Percentiles rank a stretch among this genome's conserved stretches.
These are phyloP conservation scores for Rhinocladiella mackenziei DNA, from an alignment of 2,329 filamentous ascomycete species.

Conservation along the genomic window DNA sequence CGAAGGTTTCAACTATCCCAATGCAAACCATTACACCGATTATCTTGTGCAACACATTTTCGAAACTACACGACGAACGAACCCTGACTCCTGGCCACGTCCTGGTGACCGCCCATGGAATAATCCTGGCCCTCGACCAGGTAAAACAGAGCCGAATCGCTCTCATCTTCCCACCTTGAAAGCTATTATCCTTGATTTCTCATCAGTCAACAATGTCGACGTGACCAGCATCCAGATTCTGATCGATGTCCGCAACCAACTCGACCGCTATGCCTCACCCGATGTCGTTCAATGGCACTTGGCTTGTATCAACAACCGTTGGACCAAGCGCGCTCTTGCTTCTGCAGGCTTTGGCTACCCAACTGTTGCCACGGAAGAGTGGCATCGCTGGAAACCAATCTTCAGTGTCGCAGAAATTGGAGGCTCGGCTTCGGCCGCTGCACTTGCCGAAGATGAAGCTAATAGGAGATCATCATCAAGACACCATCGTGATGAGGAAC, in stretches of 20 bases:
- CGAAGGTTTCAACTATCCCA: slow-evolving; percentile 95
- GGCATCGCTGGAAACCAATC: slow-evolving; percentile 83
- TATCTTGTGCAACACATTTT: slow-evolving; percentile 67
- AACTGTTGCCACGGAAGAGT: slow-evolving; percentile 49
- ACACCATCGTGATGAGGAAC: slow-evolving; percentile 31
- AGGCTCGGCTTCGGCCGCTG: slow-evolving; percentile 65
- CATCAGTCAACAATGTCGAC: slow-evolving; percentile 88
- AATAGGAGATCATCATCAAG: slow-evolving; percentile 41
- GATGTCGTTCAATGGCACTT: slow-evolving; percentile 91
- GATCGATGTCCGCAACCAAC: slow-evolving; percentile 90
- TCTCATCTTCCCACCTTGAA: slow-evolving; percentile 65
- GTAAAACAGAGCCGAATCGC: slow-evolving; percentile 48
- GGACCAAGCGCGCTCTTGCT: slow-evolving; percentile 87
- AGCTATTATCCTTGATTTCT: slow-evolving; percentile 92
- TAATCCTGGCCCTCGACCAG: slow-evolving; percentile 70
- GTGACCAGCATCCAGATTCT: slow-evolving; percentile 87
- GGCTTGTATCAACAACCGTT: slow-evolving; percentile 86
- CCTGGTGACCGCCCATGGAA: slow-evolving; percentile 89
- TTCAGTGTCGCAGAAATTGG: slow-evolving; percentile 88
- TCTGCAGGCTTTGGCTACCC: slow-evolving; percentile 87
- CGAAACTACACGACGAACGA: slow-evolving; percentile 69
- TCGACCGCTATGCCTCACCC: slow-evolving; percentile 78
- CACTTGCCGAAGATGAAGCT: slow-evolving; percentile 60
- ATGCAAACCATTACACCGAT: slow-evolving; percentile 83
- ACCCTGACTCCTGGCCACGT: slow-evolving; percentile 59